These are phyloP conservation scores for Colletotrichum plurivorum DNA, from an alignment of 2,329 filamentous ascomycete genomes.

Conservation along the genomic window DNA sequence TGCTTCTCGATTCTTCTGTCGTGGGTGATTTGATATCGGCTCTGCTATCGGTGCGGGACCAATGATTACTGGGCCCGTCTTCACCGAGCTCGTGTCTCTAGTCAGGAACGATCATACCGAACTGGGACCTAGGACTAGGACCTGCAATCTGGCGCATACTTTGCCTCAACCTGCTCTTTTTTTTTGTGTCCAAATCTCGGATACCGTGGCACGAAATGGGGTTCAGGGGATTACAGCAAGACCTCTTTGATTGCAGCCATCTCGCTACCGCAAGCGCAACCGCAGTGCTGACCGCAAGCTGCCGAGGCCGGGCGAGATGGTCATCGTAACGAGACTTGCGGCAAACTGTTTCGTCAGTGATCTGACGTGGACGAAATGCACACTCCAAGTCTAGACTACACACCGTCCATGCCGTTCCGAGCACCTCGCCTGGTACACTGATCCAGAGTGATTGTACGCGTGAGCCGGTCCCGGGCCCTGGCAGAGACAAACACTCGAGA, in stretches of 20 bases:
- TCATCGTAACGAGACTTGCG: slow-evolving; percentile 5
- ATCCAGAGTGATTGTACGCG: slow-evolving; percentile 16
- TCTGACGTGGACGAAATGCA: slow-evolving; percentile 9
- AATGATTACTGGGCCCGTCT: background rate
- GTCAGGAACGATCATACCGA: slow-evolving; percentile 18
- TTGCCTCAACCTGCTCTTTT: slow-evolving; percentile 23
- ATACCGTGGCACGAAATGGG: slow-evolving; percentile 1
- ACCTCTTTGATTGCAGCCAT: slow-evolving; percentile 30
- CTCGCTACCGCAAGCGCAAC: slow-evolving; percentile 10
- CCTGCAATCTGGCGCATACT: slow-evolving; percentile 10
- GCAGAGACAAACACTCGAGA: slow-evolving; percentile 18
- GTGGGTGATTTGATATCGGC: background rate
- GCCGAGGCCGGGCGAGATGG: slow-evolving; percentile 1
- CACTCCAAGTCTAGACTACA: background rate
- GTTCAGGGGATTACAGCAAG: slow-evolving; percentile 3
- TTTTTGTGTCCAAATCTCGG: slow-evolving; percentile 9
- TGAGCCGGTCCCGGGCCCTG: slow-evolving; percentile 11
- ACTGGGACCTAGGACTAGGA: background rate
- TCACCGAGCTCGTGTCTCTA: background rate
- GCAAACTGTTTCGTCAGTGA: background rate
- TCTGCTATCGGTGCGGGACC: slow-evolving; percentile 3
- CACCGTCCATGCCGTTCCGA: background rate
- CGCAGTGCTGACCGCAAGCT: background rate
- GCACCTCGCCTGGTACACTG: slow-evolving; percentile 9
- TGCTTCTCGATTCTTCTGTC: slow-evolving; percentile 17